These are phyloP conservation scores for Tolypocladium ophioglossoides DNA, from an alignment of 2,329 filamentous ascomycete genomes.

Conservation along the genomic window DNA sequence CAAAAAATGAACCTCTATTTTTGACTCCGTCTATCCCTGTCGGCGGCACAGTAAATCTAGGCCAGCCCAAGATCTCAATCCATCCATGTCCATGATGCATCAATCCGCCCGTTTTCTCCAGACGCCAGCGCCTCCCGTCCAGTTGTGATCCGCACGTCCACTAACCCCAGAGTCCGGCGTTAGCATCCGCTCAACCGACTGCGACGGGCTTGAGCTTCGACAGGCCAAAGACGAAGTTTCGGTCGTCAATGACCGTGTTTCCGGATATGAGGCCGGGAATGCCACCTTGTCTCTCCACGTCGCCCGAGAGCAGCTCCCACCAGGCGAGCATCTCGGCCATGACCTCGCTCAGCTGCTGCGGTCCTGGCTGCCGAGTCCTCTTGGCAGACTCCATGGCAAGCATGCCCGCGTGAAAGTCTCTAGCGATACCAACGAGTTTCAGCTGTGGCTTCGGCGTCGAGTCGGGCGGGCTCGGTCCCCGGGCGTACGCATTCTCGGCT, in stretches of 20 bases:
- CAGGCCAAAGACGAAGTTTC: conserved; percentile 18
- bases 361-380: neutral
- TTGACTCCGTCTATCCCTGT: neutral
- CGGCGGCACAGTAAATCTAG: conserved; percentile 1
- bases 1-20: neutral
- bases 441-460: conserved; percentile 14
- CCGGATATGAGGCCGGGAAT: conserved; percentile 23
- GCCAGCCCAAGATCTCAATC: conserved; percentile 2
- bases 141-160: neutral
- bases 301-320: conserved; percentile 27
- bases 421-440: neutral
- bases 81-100: neutral
- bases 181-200: neutral
- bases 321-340: conserved; percentile 19
- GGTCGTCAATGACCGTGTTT: conserved; percentile 27
- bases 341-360: conserved; percentile 4
- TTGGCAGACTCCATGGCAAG: neutral
- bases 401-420: neutral
- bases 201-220: neutral
- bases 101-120: neutral
- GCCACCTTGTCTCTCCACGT: conserved; percentile 25
- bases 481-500: conserved; percentile 4
- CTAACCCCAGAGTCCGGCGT: neutral
- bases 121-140: neutral
- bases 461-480: conserved; percentile 11